Percentiles rank a stretch among this genome's conserved stretches.
phyloP scores from a whole-genome alignment of 1,284 basidiomycete species.

The Hemileia vastatrix region DNA sequence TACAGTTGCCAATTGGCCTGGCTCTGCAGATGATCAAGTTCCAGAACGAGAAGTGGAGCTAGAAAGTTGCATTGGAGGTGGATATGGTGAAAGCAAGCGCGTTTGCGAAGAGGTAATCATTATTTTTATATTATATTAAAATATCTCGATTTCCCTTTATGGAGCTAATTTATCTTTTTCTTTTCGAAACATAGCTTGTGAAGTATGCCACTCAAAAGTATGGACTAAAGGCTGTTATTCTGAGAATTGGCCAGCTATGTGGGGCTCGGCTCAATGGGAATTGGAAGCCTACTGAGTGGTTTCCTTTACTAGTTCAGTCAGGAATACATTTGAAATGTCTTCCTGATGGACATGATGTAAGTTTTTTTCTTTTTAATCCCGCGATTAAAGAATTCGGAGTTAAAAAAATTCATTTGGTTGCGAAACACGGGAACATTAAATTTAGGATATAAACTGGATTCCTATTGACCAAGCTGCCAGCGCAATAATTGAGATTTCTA shows the following conservation, averaged over 20 bases:
- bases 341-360: constrained; percentile 5
- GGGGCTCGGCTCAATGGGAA: not conserved
- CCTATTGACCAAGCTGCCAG: not conserved
- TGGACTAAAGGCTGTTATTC: not conserved
- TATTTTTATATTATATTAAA: too few relatives aligned
- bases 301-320: constrained; percentile 3
- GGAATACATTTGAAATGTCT: not conserved
- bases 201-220: too few relatives aligned
- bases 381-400: not conserved
- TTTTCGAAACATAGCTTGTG: too few relatives aligned
- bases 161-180: too few relatives aligned
- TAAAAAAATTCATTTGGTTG: not conserved
- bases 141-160: too few relatives aligned
- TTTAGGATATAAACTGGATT: constrained; percentile 3
- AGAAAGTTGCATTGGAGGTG: not conserved
- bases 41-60: constrained; percentile 5
- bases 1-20: not conserved
- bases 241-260: constrained; percentile 4
- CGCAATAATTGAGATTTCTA: not conserved
- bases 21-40: not conserved
- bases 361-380: not conserved
- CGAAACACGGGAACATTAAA: not conserved
- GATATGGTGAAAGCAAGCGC: constrained; percentile 10
- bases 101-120: constrained; percentile 13
- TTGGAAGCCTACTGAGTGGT: constrained; percentile 3